Conservation (phyloP, 352 stramenopile species). For the Phytophthora idaei region DNA sequence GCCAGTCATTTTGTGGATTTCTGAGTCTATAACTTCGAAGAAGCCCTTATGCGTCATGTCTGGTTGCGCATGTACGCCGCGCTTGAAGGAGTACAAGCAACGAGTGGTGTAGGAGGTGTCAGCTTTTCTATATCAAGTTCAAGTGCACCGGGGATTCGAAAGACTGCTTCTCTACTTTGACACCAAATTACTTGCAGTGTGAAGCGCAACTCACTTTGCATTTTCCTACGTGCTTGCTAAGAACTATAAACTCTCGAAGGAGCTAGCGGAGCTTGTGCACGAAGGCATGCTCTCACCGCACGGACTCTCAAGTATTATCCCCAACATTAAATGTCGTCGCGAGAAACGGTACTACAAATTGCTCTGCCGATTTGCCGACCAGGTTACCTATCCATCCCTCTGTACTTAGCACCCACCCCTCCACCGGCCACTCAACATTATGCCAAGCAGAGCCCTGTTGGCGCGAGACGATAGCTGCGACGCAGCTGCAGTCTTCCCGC, state of each 20-base stretch:
- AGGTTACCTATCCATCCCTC: background rate
- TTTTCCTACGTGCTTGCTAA: background rate
- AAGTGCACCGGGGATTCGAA: slow-evolving; percentile 1
- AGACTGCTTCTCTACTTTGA: slow-evolving; percentile 4
- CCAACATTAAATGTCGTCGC: slow-evolving; percentile 1
- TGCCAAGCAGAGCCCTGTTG: background rate
- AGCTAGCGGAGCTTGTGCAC: slow-evolving; percentile 3
- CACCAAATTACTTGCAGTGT: background rate
- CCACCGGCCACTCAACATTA: background rate
- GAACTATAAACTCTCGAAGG: background rate
- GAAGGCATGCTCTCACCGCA: slow-evolving; percentile 7
- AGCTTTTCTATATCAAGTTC: slow-evolving; percentile 19
- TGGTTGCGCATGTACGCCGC: background rate
- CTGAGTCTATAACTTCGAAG: background rate
- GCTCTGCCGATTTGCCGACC: slow-evolving; percentile 1
- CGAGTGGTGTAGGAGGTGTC: slow-evolving; percentile 1
- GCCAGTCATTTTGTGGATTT: background rate
- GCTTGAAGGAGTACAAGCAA: slow-evolving; percentile 16
- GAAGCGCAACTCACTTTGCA: background rate
- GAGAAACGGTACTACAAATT: slow-evolving; percentile 18
- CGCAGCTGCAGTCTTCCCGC: background rate
- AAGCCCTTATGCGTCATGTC: background rate
- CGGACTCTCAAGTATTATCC: slow-evolving; percentile 4
- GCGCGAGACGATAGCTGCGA: background rate
- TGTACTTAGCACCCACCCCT: background rate